Evolutionary conservation across 495 filamentous ascomycete species (phyloP).

Genomic region (Immersiella caudata): DNA sequence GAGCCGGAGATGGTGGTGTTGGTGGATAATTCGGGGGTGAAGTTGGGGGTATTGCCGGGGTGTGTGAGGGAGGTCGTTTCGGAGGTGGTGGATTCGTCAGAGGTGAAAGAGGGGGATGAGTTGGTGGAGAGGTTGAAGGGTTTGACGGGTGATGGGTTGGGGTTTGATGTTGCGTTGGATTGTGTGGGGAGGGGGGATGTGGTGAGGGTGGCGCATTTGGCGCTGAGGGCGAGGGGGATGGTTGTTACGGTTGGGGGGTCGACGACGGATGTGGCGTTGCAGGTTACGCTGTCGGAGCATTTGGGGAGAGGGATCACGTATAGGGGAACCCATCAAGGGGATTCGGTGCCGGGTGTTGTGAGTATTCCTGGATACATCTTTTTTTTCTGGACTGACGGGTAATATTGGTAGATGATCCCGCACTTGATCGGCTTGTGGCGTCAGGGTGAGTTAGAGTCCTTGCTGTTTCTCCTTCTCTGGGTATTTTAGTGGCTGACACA

Average conservation of each 20-base stretch:
- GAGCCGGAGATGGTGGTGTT: constrained; percentile 18
- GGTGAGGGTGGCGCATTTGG: constrained; percentile 20
- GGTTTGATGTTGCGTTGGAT: constrained; percentile 23
- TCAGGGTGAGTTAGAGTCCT: constrained; percentile 13
- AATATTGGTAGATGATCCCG: constrained; percentile 20
- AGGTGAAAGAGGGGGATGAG: constrained; percentile 2
- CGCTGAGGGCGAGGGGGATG: constrained; percentile 18
- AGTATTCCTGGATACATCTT: too few relatives aligned
- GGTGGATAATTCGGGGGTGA: constrained; percentile 20
- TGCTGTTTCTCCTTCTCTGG: too few relatives aligned
- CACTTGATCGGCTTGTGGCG: constrained; percentile 23
- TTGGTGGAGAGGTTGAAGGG: constrained; percentile 20
- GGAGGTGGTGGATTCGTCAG: constrained; percentile 9
- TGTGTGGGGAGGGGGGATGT: constrained; percentile 23
- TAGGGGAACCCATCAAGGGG: constrained; percentile 24
- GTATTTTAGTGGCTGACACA: neutral
- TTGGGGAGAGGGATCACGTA: constrained; percentile 19
- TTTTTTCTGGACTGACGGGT: too few relatives aligned
- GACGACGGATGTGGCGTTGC: constrained; percentile 15
- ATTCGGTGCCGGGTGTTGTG: constrained; percentile 18
- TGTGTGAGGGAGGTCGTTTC: constrained; percentile 5
- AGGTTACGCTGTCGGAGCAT: constrained; percentile 21
- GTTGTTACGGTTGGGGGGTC: constrained; percentile 20
- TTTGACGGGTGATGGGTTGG: constrained; percentile 12
- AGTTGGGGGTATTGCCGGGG: constrained; percentile 20